Evolutionary conservation across 257 asterid species (phyloP).

Genomic region (Agastache rugosa): DNA sequence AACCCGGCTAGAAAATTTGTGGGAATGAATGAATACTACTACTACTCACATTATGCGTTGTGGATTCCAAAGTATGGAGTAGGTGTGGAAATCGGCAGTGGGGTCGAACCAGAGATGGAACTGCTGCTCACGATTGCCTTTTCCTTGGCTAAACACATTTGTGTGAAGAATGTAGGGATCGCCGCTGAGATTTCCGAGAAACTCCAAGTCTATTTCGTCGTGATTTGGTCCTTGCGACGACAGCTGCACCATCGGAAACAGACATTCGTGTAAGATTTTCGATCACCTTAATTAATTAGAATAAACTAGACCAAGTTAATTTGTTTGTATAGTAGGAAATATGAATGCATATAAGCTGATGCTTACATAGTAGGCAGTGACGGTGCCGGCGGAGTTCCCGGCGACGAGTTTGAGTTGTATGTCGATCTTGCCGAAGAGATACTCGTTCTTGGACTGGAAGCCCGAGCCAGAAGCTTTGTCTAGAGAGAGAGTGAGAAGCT

Average conservation of each 20-base stretch:
- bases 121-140: conserved; percentile 56
- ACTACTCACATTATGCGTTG: conserved; percentile 51
- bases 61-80: conserved; percentile 57
- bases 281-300: too few species aligned
- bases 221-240: conserved; percentile 54
- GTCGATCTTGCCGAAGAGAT: conserved; percentile 47
- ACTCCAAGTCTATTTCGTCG: conserved; percentile 59
- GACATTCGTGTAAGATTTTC: too few species aligned
- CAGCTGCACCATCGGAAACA: conserved; percentile 34
- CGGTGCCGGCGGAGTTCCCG: conserved; percentile 54
- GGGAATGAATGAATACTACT: too few species aligned
- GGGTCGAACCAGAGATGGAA: conserved; percentile 62
- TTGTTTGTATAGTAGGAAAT: too few species aligned
- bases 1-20: too few species aligned
- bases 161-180: conserved; percentile 56
- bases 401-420: conserved; percentile 55
- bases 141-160: conserved; percentile 52
- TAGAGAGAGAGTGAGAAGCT: too few species aligned
- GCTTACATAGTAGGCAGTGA: conserved; percentile 34
- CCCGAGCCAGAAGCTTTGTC: conserved; percentile 37
- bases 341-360: too few species aligned
- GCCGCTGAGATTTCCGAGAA: conserved; percentile 54
- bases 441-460: conserved; percentile 50
- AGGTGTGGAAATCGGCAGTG: conserved; percentile 54
- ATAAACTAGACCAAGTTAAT: too few species aligned